Evolutionary conservation across 2,329 filamentous ascomycete genomes (phyloP).

Genomic region (Paracamarosporium sp.): DNA sequence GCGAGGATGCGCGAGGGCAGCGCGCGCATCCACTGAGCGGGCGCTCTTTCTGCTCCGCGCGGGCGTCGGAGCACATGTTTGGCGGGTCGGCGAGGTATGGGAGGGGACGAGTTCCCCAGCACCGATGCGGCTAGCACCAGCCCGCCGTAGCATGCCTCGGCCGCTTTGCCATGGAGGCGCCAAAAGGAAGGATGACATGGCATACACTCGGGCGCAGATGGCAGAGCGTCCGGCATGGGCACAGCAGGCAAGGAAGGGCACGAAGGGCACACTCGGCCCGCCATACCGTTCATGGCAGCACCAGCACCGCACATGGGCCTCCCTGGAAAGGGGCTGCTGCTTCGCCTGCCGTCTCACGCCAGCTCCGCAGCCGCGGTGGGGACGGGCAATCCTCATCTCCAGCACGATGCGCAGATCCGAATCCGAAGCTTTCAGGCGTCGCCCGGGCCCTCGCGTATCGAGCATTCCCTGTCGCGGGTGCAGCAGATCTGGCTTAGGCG

Average conservation of each 20-base stretch:
- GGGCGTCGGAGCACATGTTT: neutral
- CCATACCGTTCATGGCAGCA: too few species aligned
- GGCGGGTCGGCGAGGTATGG: slow-evolving; percentile 8
- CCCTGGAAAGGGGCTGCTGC: too few species aligned
- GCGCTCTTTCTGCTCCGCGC: slow-evolving; percentile 7
- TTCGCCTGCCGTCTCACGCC: neutral
- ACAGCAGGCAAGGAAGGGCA: too few species aligned
- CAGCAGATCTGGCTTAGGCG: neutral
- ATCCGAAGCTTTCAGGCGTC: neutral
- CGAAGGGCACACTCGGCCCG: too few species aligned
- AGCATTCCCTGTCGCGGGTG: neutral
- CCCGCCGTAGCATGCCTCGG: slow-evolving; percentile 12
- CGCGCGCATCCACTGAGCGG: slow-evolving; percentile 6
- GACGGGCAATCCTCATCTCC: neutral
- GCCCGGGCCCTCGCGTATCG: slow-evolving; percentile 8
- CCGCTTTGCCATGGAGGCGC: neutral
- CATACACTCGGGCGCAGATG: too few species aligned
- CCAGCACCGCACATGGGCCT: too few species aligned
- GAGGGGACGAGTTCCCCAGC: neutral
- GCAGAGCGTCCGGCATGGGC: too few species aligned
- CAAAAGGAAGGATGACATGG: too few species aligned
- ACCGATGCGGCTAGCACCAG: neutral
- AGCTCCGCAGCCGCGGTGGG: neutral
- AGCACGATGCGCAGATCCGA: neutral
- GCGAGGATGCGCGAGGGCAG: neutral